Conservation (phyloP, 805 yeast genomes). For the Monosporozyma unispora region DNA sequence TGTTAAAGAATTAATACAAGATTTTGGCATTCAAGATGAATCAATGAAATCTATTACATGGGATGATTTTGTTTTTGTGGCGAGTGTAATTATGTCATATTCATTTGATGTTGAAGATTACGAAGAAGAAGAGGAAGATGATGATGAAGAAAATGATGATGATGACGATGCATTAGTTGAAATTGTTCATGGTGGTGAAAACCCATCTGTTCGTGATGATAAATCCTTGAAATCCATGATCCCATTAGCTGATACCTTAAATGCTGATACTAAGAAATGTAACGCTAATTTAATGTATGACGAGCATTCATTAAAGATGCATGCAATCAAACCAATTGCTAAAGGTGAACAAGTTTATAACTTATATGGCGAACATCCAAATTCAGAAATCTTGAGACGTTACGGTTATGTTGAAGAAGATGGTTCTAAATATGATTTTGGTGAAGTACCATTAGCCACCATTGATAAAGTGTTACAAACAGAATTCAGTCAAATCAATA, state of each 20-base stretch:
- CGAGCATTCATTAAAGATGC: constrained; percentile 52
- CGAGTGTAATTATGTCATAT: constrained; percentile 78
- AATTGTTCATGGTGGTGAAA: constrained; percentile 3
- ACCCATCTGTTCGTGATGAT: constrained; percentile 23
- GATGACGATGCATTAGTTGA: constrained; percentile 28
- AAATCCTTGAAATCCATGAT: constrained; percentile 72
- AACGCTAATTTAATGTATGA: constrained; percentile 64
- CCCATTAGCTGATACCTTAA: constrained; percentile 84
- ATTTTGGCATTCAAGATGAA: constrained; percentile 18
- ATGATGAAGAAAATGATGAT: constrained; percentile 31
- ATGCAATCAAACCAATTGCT: constrained; percentile 49
- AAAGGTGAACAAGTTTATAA: constrained; percentile 73
- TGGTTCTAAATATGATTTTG: constrained; percentile 72
- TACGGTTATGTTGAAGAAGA: constrained; percentile 81
- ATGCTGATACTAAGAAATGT: constrained; percentile 68
- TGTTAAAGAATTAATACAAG: constrained; percentile 19
- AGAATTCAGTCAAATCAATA: constrained; percentile 17
- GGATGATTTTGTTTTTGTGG: constrained; percentile 60
- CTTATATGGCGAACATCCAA: constrained; percentile 85
- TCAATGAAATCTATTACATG: constrained; percentile 35
- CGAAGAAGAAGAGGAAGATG: constrained; percentile 26
- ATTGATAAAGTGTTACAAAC: constrained; percentile 28
- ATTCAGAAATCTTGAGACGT: constrained; percentile 79
- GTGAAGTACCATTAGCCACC: constrained; percentile 49
- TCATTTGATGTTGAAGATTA: constrained; percentile 70